Evolutionary conservation across 139 green algal species (phyloP).

Genomic region (Tetradesmus obliquus): DNA sequence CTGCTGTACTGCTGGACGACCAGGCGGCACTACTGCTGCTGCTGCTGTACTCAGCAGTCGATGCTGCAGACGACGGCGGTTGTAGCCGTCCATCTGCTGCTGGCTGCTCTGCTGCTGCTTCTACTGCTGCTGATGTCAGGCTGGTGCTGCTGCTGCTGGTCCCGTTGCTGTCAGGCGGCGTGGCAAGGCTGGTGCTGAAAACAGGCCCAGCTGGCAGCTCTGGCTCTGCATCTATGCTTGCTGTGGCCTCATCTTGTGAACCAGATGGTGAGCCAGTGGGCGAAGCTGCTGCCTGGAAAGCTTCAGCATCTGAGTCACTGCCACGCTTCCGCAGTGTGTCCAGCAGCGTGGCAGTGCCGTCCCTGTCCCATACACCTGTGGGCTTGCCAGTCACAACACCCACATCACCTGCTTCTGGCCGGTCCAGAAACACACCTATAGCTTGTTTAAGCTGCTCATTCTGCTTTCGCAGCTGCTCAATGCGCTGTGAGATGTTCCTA

Average conservation of each 20-base stretch:
- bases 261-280: neutral
- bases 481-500: slow-evolving; percentile 37
- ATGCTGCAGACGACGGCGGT: neutral
- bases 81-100: neutral
- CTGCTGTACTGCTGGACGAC: neutral
- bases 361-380: slow-evolving; percentile 16
- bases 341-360: slow-evolving; percentile 11
- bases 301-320: neutral
- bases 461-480: slow-evolving; percentile 35
- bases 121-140: neutral
- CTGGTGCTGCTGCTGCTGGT: slow-evolving; percentile 16
- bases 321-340: slow-evolving; percentile 11
- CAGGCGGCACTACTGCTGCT: neutral
- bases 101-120: slow-evolving; percentile 1
- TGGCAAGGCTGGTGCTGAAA: slow-evolving; percentile 5
- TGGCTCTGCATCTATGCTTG: slow-evolving; percentile 7
- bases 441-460: slow-evolving; percentile 43
- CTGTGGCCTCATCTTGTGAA: neutral
- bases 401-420: slow-evolving; percentile 16
- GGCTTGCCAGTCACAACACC: slow-evolving; percentile 39
- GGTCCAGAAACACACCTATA: slow-evolving; percentile 41
- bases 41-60: neutral
- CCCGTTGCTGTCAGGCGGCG: neutral
- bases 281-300: neutral
- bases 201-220: neutral